Conservation (phyloP, 768 basidiomycete species). For the Hygrocybe punicea region DNA sequence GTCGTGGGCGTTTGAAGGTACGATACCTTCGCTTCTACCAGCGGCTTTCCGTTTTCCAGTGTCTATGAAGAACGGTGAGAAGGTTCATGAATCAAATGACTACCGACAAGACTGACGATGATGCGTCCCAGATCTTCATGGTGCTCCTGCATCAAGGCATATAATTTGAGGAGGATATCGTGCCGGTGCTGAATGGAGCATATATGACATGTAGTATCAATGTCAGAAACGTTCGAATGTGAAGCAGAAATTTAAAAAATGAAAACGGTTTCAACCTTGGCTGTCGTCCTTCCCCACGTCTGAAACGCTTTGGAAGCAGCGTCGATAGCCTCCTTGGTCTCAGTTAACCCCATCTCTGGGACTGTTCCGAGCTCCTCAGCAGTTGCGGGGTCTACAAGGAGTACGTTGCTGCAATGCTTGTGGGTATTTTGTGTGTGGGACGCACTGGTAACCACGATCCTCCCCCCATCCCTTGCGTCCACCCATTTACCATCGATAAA, state of each 20-base stretch:
- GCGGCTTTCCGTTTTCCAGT: slow-evolving; percentile 92
- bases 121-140: slow-evolving; percentile 83
- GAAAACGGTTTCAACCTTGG: slow-evolving; percentile 68
- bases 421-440: not conserved
- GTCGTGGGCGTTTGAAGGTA: not conserved
- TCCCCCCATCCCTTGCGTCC: slow-evolving; percentile 69
- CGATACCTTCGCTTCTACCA: slow-evolving; percentile 73
- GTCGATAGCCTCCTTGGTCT: slow-evolving; percentile 80
- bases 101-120: slow-evolving; percentile 52
- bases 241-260: no score
- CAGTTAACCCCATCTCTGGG: slow-evolving; percentile 84
- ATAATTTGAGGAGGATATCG: slow-evolving; percentile 78
- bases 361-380: slow-evolving; percentile 77
- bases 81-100: slow-evolving; percentile 9
- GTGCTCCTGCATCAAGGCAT: slow-evolving; percentile 74
- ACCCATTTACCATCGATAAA: slow-evolving; percentile 87
- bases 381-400: slow-evolving; percentile 76
- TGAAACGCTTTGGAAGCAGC: slow-evolving; percentile 79
- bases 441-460: slow-evolving; percentile 74
- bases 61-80: slow-evolving; percentile 48
- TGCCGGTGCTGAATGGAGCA: slow-evolving; percentile 59
- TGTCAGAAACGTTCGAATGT: not conserved
- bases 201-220: not conserved
- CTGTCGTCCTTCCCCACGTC: slow-evolving; percentile 83
- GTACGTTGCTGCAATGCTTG: not conserved